These are phyloP conservation scores for Dendrocalamus latiflorus DNA, from an alignment of 202 grass and related monocot genomes.

Conservation along the genomic window DNA sequence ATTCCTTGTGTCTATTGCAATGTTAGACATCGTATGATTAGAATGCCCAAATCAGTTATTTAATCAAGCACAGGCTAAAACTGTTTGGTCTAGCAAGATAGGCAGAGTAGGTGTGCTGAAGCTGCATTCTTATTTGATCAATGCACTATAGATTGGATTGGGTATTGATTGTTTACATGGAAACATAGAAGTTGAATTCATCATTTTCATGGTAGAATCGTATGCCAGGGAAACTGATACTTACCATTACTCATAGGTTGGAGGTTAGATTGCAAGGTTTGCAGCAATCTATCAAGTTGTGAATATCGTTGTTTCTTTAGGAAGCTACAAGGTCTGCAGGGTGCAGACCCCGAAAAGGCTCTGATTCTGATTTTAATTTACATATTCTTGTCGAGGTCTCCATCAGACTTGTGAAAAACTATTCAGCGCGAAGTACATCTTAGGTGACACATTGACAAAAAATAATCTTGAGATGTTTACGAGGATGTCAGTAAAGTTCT, in stretches of 20 bases:
- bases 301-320: background rate
- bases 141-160: background rate
- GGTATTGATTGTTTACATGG: background rate
- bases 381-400: too few relatives aligned
- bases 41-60: background rate
- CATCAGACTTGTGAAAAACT: background rate
- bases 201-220: background rate
- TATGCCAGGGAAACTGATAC: background rate
- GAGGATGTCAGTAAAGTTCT: background rate
- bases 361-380: background rate
- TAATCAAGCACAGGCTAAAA: background rate
- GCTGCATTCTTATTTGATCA: background rate
- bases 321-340: background rate
- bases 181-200: background rate
- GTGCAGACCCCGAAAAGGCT: background rate
- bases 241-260: background rate
- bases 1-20: background rate
- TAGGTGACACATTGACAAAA: background rate
- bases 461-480: background rate
- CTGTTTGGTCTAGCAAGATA: background rate
- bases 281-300: background rate
- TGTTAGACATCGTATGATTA: background rate
- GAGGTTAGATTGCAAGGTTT: background rate
- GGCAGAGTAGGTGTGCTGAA: background rate
- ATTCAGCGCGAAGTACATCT: background rate